Base-by-base conservation (phyloP, 2,329 filamentous ascomycete species). In the Colletotrichum horii region DNA sequence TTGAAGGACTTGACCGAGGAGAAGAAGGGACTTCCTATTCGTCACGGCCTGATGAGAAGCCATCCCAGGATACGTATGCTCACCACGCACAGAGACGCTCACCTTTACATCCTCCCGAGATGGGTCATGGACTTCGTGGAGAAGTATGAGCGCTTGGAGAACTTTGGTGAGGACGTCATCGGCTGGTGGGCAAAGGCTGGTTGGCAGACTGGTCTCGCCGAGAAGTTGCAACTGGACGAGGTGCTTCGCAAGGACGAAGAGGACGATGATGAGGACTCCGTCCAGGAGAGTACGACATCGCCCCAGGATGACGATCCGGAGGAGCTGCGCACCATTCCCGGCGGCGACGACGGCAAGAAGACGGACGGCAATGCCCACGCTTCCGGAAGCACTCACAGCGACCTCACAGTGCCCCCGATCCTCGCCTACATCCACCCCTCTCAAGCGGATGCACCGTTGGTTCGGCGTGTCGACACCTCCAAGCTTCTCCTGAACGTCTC, bases 111-210 rank as follows among this genome's bases (percentile, higher is more conserved):
- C 77, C 95, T 99, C 79, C 97, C 97, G 0, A 92, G 92, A 78
- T 98, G 97, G 96, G 91, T 98, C 11, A 91, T 98, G 80, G 93
- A 97, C 70, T 94, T 98, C 83, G 91, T 97, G 56, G 91, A 91
- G 74, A 88, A 90, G 77, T 97, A 98, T 80, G 93, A 96, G 34
- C 92, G 91, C 14, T 91, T 99, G 77, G 95, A 98, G 80, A 97
- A 93, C 71, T 93, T 99, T 64, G 94, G 94, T 36, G 96, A 98
- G 83, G 96, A 98, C 81, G 92, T 98, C 8, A 88, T 98, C 19
- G 96, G 96, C 8, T 98, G 95, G 94, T 98, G 96, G 96, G 95
- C 96, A 38, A 98, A 98, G 83, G 93, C 96, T 1, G 93, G 93
- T 70, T 99, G 97, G 97, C 96, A 98, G 83, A 88, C 91, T 4